Evolutionary conservation across 805 yeast species (phyloP).

Genomic region (Diddensiella transvaalensis): DNA sequence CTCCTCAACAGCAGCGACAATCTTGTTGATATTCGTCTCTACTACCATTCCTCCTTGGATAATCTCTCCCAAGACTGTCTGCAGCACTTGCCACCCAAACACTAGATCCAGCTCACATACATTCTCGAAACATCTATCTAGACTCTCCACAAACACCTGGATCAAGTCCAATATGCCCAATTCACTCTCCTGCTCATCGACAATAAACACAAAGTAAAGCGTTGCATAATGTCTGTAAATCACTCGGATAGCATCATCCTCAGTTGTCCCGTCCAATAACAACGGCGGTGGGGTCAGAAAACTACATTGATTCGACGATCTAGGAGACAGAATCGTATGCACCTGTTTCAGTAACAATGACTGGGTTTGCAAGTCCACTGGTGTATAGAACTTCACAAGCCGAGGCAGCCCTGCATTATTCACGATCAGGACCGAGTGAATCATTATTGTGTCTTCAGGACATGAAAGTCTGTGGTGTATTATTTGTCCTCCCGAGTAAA

Average conservation of each 20-base stretch:
- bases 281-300: slow-evolving; percentile 87
- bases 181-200: slow-evolving; percentile 93
- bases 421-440: slow-evolving; percentile 81
- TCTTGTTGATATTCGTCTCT: slow-evolving; percentile 78
- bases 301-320: slow-evolving; percentile 78
- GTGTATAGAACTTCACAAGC: slow-evolving; percentile 85
- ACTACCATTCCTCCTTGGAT: slow-evolving; percentile 98
- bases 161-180: slow-evolving; percentile 89
- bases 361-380: slow-evolving; percentile 82
- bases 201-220: slow-evolving; percentile 90
- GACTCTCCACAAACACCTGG: slow-evolving; percentile 93
- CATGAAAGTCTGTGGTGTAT: slow-evolving; percentile 3
- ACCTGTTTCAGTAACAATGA: slow-evolving; percentile 77
- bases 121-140: slow-evolving; percentile 87
- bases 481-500: not conserved
- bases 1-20: slow-evolving; percentile 57
- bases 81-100: slow-evolving; percentile 97
- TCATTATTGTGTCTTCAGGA: slow-evolving; percentile 45
- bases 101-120: slow-evolving; percentile 95
- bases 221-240: slow-evolving; percentile 95
- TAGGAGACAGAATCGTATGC: slow-evolving; percentile 64
- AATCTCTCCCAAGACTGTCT: slow-evolving; percentile 79
- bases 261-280: slow-evolving; percentile 49
- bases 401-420: slow-evolving; percentile 90
- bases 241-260: slow-evolving; percentile 70